phyloP scores from a whole-genome alignment of 768 basidiomycete genomes.

The Collybiopsis confluens region DNA sequence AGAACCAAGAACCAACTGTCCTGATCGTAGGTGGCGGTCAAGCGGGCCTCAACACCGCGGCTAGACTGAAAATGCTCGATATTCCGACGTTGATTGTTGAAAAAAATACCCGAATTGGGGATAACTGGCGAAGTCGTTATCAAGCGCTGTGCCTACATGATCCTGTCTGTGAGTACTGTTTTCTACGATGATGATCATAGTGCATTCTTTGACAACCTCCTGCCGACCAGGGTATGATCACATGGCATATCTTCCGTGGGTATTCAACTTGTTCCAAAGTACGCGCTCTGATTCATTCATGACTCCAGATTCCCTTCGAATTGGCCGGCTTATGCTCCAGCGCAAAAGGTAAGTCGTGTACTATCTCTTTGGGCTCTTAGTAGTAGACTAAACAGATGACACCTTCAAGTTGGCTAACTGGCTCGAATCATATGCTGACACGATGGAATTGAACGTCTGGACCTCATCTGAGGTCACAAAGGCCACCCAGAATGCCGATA shows the following conservation, averaged over 20 bases:
- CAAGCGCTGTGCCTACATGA: conserved; percentile 65
- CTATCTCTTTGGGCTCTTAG: not conserved
- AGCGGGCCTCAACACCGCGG: conserved; percentile 60
- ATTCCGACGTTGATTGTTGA: conserved; percentile 56
- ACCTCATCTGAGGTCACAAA: conserved; percentile 40
- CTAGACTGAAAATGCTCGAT: conserved; percentile 52
- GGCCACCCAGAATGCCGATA: conserved; percentile 25
- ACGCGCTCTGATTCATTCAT: not conserved
- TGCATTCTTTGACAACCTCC: conserved; percentile 1
- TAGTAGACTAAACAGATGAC: not conserved
- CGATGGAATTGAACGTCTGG: conserved; percentile 63
- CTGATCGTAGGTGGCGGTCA: conserved; percentile 66
- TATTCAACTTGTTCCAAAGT: not conserved
- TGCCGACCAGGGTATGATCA: conserved; percentile 42
- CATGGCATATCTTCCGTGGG: conserved; percentile 58
- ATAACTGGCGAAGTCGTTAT: conserved; percentile 66
- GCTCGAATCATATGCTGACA: conserved; percentile 57
- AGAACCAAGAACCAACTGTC: conserved; percentile 51
- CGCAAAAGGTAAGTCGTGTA: conserved; percentile 43
- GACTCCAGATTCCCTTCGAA: conserved; percentile 46
- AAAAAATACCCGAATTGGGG: conserved; percentile 52
- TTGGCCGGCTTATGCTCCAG: conserved; percentile 58
- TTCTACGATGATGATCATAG: not conserved
- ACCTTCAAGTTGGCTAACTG: conserved; percentile 52
- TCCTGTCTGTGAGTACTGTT: conserved; percentile 52